These are phyloP conservation scores for Leptodontidium sp. DNA, from an alignment of 2,329 filamentous ascomycete genomes.

Conservation along the genomic window DNA sequence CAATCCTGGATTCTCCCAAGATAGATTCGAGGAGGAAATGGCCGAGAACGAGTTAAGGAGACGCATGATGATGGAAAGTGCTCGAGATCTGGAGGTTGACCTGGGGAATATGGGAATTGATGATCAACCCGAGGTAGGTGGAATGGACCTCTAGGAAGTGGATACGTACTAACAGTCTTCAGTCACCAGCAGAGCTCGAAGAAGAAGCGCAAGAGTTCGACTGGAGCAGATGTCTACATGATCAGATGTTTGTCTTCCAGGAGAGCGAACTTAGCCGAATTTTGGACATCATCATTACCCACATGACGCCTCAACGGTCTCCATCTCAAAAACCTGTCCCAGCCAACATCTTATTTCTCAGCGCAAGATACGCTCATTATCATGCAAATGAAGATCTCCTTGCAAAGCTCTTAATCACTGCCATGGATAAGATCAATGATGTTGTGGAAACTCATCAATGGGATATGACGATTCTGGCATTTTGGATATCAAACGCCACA, in stretches of 20 bases:
- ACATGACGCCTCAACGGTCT: slow-evolving; percentile 95
- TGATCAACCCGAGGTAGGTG: slow-evolving; percentile 85
- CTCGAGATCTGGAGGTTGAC: slow-evolving; percentile 95
- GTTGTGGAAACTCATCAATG: slow-evolving; percentile 96
- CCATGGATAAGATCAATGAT: slow-evolving; percentile 96
- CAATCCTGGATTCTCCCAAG: slow-evolving; percentile 88
- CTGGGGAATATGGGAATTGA: slow-evolving; percentile 95
- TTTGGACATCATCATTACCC: slow-evolving; percentile 94
- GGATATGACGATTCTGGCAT: slow-evolving; percentile 99
- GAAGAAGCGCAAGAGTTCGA: slow-evolving; percentile 95
- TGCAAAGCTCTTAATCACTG: slow-evolving; percentile 79
- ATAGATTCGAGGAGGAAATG: slow-evolving; percentile 96
- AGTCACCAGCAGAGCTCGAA: slow-evolving; percentile 80
- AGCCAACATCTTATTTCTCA: slow-evolving; percentile 95
- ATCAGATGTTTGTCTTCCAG: slow-evolving; percentile 99
- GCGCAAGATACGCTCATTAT: slow-evolving; percentile 95
- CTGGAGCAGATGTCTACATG: slow-evolving; percentile 92
- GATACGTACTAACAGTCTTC: slow-evolving; percentile 42
- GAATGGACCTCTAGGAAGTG: slow-evolving; percentile 34
- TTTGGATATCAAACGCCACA: slow-evolving; percentile 98
- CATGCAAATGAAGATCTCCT: slow-evolving; percentile 89
- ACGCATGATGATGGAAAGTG: slow-evolving; percentile 99
- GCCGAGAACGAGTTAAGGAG: slow-evolving; percentile 95
- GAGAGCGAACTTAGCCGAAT: slow-evolving; percentile 92
- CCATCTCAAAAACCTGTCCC: slow-evolving; percentile 98